phyloP scores from a whole-genome alignment of 495 filamentous ascomycete species.

The Hypoxylon lenormandii region DNA sequence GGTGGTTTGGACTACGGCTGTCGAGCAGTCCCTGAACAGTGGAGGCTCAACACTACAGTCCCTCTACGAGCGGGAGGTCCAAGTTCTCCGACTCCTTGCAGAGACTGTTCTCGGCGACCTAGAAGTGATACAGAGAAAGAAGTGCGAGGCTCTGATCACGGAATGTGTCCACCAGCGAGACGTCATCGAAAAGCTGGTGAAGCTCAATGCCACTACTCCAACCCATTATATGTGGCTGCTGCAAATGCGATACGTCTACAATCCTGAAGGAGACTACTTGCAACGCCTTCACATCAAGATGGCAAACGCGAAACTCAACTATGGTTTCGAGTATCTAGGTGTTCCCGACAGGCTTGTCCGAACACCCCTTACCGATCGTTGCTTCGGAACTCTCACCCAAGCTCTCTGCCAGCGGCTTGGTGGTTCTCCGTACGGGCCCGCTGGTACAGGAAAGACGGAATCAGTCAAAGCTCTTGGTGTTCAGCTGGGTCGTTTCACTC shows the following conservation, averaged over 20 bases:
- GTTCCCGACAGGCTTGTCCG: slow-evolving; percentile 94
- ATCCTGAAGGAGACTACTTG: slow-evolving; percentile 79
- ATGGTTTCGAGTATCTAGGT: slow-evolving; percentile 97
- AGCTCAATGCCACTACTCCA: slow-evolving; percentile 77
- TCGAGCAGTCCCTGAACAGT: slow-evolving; percentile 77
- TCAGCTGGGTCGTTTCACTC: slow-evolving; percentile 94
- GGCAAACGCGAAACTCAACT: slow-evolving; percentile 94
- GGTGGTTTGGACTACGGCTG: slow-evolving; percentile 87
- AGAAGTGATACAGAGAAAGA: slow-evolving; percentile 86
- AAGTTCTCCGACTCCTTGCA: slow-evolving; percentile 83
- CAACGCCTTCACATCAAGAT: slow-evolving; percentile 90
- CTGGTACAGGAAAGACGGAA: slow-evolving; percentile 99
- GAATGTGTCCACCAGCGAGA: slow-evolving; percentile 98
- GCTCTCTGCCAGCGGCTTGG: slow-evolving; percentile 93
- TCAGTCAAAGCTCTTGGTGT: slow-evolving; percentile 97
- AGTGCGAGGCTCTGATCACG: slow-evolving; percentile 98
- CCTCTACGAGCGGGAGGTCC: slow-evolving; percentile 79
- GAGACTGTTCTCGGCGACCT: slow-evolving; percentile 90
- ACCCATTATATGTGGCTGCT: slow-evolving; percentile 92
- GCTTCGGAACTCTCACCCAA: slow-evolving; percentile 96
- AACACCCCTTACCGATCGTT: slow-evolving; percentile 95
- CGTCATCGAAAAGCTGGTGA: slow-evolving; percentile 82
- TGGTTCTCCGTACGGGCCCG: slow-evolving; percentile 96
- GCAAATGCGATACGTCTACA: slow-evolving; percentile 97
- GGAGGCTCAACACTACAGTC: slow-evolving; percentile 74